Conservation (phyloP, 2,329 filamentous ascomycete species). For the Tolypocladium pustulatum region DNA sequence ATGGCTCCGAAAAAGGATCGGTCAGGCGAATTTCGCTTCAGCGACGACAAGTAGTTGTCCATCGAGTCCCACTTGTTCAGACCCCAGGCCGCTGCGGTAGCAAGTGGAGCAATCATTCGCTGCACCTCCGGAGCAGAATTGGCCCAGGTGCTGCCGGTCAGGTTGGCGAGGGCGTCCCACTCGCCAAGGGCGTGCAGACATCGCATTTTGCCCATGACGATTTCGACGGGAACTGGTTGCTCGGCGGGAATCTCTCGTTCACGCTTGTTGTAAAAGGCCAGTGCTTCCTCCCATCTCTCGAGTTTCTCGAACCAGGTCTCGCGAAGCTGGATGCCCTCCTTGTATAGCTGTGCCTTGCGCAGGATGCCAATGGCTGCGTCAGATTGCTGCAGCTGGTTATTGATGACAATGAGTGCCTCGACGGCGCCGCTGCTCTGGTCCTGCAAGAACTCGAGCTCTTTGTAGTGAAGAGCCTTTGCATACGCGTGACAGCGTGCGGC, state of each 20-base stretch:
- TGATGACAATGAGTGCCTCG: slow-evolving; percentile 96
- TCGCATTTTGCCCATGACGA: slow-evolving; percentile 99
- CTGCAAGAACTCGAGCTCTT: slow-evolving; percentile 95
- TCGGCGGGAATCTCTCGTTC: slow-evolving; percentile 57
- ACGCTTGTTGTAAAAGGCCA: slow-evolving; percentile 82
- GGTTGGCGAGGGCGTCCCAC: slow-evolving; percentile 83
- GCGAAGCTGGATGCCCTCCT: slow-evolving; percentile 83
- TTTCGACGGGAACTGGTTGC: slow-evolving; percentile 63
- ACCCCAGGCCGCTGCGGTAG: slow-evolving; percentile 93
- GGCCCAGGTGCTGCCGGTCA: slow-evolving; percentile 90
- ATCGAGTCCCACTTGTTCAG: slow-evolving; percentile 95
- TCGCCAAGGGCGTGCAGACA: slow-evolving; percentile 95
- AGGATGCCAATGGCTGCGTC: slow-evolving; percentile 97
- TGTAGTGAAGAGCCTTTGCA: slow-evolving; percentile 96
- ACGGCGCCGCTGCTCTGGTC: slow-evolving; percentile 94
- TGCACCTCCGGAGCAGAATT: slow-evolving; percentile 81
- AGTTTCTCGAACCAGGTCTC: slow-evolving; percentile 99
- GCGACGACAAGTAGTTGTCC: slow-evolving; percentile 92
- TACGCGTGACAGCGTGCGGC: slow-evolving; percentile 96
- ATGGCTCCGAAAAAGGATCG: slow-evolving; percentile 97
- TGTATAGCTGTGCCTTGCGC: slow-evolving; percentile 88
- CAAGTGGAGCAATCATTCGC: slow-evolving; percentile 82
- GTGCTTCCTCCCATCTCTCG: slow-evolving; percentile 93
- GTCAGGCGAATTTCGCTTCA: slow-evolving; percentile 89
- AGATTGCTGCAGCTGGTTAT: slow-evolving; percentile 97